Percentiles rank a stretch among this genome's conserved stretches.
Conservation (phyloP, 768 basidiomycete species). For the Nevesoporus exiguus region DNA sequence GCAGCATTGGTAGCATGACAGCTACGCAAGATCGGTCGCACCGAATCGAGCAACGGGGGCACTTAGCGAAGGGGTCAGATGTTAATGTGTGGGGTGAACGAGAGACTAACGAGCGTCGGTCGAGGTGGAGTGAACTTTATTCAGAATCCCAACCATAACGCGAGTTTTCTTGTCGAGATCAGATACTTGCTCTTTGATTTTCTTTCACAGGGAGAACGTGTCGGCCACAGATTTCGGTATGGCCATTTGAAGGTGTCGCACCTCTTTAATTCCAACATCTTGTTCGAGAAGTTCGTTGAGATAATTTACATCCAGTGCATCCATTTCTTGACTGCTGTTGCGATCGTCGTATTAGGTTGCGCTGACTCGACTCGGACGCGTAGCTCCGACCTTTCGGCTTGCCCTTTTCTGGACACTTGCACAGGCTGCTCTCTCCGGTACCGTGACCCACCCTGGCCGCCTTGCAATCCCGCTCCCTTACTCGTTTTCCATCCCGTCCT, state of each 20-base stretch:
- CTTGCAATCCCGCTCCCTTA: neutral
- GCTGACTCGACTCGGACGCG: slow-evolving; percentile 2
- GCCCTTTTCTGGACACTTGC: slow-evolving; percentile 16
- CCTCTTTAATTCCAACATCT: slow-evolving; percentile 66
- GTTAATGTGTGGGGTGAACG: slow-evolving; percentile 6
- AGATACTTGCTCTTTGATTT: slow-evolving; percentile 73
- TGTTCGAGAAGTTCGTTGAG: slow-evolving; percentile 59
- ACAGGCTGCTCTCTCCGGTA: neutral
- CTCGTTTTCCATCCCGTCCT: neutral
- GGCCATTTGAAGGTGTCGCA: slow-evolving; percentile 26
- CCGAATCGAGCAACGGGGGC: slow-evolving; percentile 51
- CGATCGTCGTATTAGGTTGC: neutral
- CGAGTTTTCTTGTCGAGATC: slow-evolving; percentile 75
- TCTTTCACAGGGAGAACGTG: slow-evolving; percentile 41
- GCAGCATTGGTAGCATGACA: slow-evolving; percentile 49
- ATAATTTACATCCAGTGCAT: slow-evolving; percentile 48
- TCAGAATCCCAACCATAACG: slow-evolving; percentile 68
- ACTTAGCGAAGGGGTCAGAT: slow-evolving; percentile 41
- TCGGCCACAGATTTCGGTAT: slow-evolving; percentile 1
- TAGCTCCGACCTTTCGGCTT: neutral
- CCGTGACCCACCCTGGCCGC: neutral
- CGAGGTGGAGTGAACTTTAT: slow-evolving; percentile 77
- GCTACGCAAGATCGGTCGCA: slow-evolving; percentile 52
- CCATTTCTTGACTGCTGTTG: slow-evolving; percentile 40
- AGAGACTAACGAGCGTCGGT: slow-evolving; percentile 48